Evolutionary conservation across 2,329 filamentous ascomycete species (phyloP).

Genomic region (Cladorrhinum sp.): DNA sequence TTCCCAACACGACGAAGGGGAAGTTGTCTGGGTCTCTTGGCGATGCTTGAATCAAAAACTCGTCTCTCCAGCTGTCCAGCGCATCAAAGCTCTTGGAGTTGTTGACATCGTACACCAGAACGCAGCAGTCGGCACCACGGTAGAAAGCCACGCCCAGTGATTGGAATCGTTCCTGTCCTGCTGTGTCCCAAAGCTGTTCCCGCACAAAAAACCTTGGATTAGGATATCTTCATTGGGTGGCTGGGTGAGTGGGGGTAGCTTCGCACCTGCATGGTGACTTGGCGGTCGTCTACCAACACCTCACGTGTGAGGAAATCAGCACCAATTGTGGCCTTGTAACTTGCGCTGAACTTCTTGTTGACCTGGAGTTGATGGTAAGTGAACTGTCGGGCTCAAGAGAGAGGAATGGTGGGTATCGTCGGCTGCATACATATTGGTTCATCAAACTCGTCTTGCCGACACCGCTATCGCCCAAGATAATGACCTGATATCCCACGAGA

Average conservation of each 20-base stretch:
- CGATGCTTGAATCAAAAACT: constrained; percentile 96
- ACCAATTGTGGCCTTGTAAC: constrained; percentile 99
- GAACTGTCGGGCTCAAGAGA: not conserved
- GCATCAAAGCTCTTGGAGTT: constrained; percentile 99
- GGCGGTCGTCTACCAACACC: constrained; percentile 91
- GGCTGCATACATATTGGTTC: constrained; percentile 95
- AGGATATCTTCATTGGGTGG: constrained; percentile 16
- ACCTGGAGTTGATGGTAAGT: constrained; percentile 57
- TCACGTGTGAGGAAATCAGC: constrained; percentile 98
- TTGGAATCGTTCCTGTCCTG: constrained; percentile 95
- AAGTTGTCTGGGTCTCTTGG: constrained; percentile 96
- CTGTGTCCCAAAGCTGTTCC: constrained; percentile 89
- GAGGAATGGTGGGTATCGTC: constrained; percentile 1
- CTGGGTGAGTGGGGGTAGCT: not conserved
- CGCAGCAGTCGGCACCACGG: constrained; percentile 94
- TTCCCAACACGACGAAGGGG: constrained; percentile 95
- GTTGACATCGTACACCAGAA: constrained; percentile 97
- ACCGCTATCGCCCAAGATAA: constrained; percentile 97
- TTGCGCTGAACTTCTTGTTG: constrained; percentile 99
- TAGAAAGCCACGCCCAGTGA: constrained; percentile 97
- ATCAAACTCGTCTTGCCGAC: constrained; percentile 99
- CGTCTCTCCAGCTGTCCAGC: constrained; percentile 95
- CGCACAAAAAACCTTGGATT: constrained; percentile 13
- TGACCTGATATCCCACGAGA: constrained; percentile 62
- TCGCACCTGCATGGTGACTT: constrained; percentile 85